A percentile compares a stretch with the other conserved stretches of the same genome.
phyloP scores from a whole-genome alignment of 495 filamentous ascomycete genomes.

The Aspergillus saccharolyticus region DNA sequence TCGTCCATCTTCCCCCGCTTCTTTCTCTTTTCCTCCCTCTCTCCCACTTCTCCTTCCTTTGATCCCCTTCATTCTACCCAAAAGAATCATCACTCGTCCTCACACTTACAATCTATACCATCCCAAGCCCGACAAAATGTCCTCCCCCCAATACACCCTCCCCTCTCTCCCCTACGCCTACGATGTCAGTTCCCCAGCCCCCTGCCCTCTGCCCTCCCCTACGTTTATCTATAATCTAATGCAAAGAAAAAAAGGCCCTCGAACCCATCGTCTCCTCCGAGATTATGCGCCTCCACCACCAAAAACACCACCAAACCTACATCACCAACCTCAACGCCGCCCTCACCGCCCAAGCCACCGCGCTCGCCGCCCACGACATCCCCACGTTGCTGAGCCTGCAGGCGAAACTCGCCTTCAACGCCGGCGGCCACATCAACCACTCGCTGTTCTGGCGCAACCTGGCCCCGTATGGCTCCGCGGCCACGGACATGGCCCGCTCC shows the following conservation, averaged over 20 bases:
- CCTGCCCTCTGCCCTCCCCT: no score
- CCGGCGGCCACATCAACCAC: conserved; percentile 90
- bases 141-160: conserved; percentile 25
- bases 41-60: no score
- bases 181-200: neutral
- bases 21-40: no score
- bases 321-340: conserved; percentile 57
- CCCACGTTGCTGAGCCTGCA: conserved; percentile 66
- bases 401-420: conserved; percentile 90
- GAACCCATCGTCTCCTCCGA: conserved; percentile 89
- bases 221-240: no score
- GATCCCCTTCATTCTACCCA: no score
- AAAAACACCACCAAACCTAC: conserved; percentile 64
- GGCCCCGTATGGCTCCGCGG: conserved; percentile 55
- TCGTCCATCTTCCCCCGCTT: no score
- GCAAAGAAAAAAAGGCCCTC: no score
- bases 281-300: conserved; percentile 90
- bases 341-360: conserved; percentile 43
- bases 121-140: conserved; percentile 13
- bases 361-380: conserved; percentile 42
- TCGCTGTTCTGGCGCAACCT: conserved; percentile 90
- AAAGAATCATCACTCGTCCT: neutral
- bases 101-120: neutral
- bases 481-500: conserved; percentile 60
- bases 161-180: conserved; percentile 37